These are phyloP conservation scores for Mucor velutinosus DNA, from an alignment of 371 early-diverging fungal genomes.

Conservation along the genomic window DNA sequence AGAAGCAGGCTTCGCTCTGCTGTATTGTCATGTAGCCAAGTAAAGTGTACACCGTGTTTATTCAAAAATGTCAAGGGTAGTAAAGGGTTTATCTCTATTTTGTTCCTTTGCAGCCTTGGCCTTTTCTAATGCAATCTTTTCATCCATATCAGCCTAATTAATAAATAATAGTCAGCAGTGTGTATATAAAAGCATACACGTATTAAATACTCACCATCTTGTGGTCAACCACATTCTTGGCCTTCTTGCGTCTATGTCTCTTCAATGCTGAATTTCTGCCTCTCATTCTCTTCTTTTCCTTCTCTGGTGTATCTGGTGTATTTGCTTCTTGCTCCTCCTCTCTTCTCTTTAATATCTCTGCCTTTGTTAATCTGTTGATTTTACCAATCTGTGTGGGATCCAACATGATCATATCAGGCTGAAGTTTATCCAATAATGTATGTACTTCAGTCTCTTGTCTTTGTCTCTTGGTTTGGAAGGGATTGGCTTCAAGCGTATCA, in stretches of 20 bases:
- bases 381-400: slow-evolving; percentile 79
- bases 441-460: slow-evolving; percentile 94
- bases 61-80: slow-evolving; percentile 45
- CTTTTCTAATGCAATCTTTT: slow-evolving; percentile 30
- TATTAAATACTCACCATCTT: slow-evolving; percentile 43
- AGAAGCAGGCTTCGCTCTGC: not conserved
- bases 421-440: slow-evolving; percentile 87
- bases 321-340: slow-evolving; percentile 48
- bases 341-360: slow-evolving; percentile 37
- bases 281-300: slow-evolving; percentile 67
- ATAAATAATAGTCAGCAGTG: not conserved
- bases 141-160: slow-evolving; percentile 24
- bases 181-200: not conserved
- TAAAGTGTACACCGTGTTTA: not conserved
- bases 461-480: slow-evolving; percentile 91
- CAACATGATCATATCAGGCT: slow-evolving; percentile 88
- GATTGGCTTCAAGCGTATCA: slow-evolving; percentile 94
- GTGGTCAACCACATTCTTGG: slow-evolving; percentile 76
- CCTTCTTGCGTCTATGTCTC: slow-evolving; percentile 74
- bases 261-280: slow-evolving; percentile 80
- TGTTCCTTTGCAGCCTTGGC: slow-evolving; percentile 27
- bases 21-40: not conserved
- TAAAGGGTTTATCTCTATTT: slow-evolving; percentile 37
- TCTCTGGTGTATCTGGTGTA: slow-evolving; percentile 45
- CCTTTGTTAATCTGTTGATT: slow-evolving; percentile 49